Base-by-base conservation (phyloP, 2,329 filamentous ascomycete species). In the Apiospora rasikravindrae region DNA sequence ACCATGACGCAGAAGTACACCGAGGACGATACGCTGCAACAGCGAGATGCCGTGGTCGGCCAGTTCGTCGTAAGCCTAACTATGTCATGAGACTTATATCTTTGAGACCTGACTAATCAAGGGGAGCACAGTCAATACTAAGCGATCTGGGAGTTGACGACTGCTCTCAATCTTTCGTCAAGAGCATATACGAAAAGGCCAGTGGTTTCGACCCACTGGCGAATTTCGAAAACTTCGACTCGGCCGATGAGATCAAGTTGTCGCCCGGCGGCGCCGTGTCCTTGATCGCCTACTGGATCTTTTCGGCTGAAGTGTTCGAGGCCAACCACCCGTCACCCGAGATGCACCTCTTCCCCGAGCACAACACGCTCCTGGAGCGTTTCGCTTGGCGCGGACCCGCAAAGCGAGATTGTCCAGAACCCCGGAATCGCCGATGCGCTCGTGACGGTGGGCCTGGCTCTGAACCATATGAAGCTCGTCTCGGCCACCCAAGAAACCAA, bases 41-140 rank as follows among this genome's bases (percentile, higher is more conserved):
- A 88, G 22, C 86, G 89, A 72, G 90, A 93, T 73, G 88, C 89
- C 8, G 87, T 93, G 67, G 86, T 94, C n/a, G 93, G 93, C 0
- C 91, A 95, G 77, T 82, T 95, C 33, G 91, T 91, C 74, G 90
- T 92, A 82, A 80, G 88, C 85, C 13, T 14, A 29, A 14, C n/a
- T 40, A 40, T 40, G 53, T 22, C 22, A 33, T 33, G 24, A 47
- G 19, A 45, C 22, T 26, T 11, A 2, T 61, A 71, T 40, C 61
- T 45, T 64, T 37, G 75, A 78, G 37, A 76, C 69, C 26, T 69
- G 22, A 4, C 57, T 64, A 64, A 64, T 1, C 53, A 40, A 2
- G 29, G 22, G 2, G 13, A 8, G n/a, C 24, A 33, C 71, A 91
- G 84, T 90, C 91, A 24, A 84, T 94, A 70, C 88, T 91, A 22